These are phyloP conservation scores for Wickerhamomyces xylosicus DNA, from an alignment of 805 yeast species.

Conservation along the genomic window DNA sequence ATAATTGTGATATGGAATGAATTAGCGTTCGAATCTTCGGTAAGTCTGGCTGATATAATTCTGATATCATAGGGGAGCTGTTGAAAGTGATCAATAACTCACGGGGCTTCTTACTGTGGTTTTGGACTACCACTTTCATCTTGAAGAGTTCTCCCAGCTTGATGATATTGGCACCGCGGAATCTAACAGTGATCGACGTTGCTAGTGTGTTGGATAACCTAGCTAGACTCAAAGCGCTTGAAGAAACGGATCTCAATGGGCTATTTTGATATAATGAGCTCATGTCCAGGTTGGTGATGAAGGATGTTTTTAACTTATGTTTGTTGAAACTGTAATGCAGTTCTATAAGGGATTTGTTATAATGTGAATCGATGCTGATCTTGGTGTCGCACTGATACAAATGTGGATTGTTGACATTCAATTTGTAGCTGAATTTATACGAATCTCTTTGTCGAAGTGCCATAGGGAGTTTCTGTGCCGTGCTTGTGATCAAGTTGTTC, in stretches of 20 bases:
- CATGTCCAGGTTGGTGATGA: conserved; percentile 13
- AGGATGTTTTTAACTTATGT: conserved; percentile 13
- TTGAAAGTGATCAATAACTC: conserved; percentile 38
- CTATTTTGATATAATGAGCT: conserved; percentile 1
- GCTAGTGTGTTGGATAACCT: conserved; percentile 3
- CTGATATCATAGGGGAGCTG: conserved; percentile 5
- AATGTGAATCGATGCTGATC: conserved; percentile 11
- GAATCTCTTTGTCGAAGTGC: conserved; percentile 17
- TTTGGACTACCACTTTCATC: conserved; percentile 60
- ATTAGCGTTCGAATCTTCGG: conserved; percentile 17
- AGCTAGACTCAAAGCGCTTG: conserved; percentile 1
- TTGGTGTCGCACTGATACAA: conserved; percentile 17
- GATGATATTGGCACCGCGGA: conserved; percentile 53
- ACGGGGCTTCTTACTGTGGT: conserved; percentile 40
- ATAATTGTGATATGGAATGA: conserved; percentile 16
- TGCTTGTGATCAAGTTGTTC: conserved; percentile 13
- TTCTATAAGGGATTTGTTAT: conserved; percentile 9
- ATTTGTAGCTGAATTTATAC: conserved; percentile 8
- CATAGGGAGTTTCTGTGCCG: conserved; percentile 17
- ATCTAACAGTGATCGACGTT: conserved; percentile 36
- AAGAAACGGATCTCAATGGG: not conserved
- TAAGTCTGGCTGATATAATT: conserved; percentile 10
- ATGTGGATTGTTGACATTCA: not conserved
- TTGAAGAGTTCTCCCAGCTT: conserved; percentile 47
- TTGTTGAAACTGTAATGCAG: conserved; percentile 20